Conservation (phyloP, 805 yeast species). For the Nakazawaea ernobii region DNA sequence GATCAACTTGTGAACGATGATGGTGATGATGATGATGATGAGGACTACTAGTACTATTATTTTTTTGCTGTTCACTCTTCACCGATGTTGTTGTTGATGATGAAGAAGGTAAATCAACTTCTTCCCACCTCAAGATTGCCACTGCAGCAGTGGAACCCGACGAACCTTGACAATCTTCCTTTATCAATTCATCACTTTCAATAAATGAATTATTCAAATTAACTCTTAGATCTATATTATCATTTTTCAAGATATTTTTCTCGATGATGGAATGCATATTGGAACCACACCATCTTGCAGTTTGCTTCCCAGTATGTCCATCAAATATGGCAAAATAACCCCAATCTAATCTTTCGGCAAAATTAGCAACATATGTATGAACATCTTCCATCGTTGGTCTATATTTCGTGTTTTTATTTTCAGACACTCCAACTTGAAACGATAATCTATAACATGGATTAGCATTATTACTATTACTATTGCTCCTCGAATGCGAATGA, state of each 20-base stretch:
- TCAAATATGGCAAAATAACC: slow-evolving; percentile 95
- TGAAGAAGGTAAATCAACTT: slow-evolving; percentile 17
- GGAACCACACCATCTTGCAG: slow-evolving; percentile 94
- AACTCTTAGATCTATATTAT: slow-evolving; percentile 52
- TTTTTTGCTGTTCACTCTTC: too few species aligned
- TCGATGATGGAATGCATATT: slow-evolving; percentile 69
- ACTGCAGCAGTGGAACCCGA: slow-evolving; percentile 97
- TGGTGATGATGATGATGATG: slow-evolving; percentile 2
- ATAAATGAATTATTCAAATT: slow-evolving; percentile 64
- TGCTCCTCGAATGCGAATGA: slow-evolving; percentile 1
- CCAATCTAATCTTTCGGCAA: slow-evolving; percentile 86
- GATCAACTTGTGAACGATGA: slow-evolving; percentile 10
- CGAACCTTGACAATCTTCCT: slow-evolving; percentile 54
- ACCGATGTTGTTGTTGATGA: slow-evolving; percentile 1
- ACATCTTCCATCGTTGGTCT: slow-evolving; percentile 95
- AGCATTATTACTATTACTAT: background rate
- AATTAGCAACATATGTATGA: slow-evolving; percentile 87
- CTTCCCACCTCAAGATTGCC: slow-evolving; percentile 84
- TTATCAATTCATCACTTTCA: slow-evolving; percentile 68
- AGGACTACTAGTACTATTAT: too few species aligned
- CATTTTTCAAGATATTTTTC: slow-evolving; percentile 44
- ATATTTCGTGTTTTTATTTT: slow-evolving; percentile 74
- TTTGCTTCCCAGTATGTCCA: slow-evolving; percentile 93
- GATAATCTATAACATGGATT: slow-evolving; percentile 54
- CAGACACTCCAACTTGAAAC: slow-evolving; percentile 87